These are phyloP conservation scores for Papiliotrema laurentii DNA, from an alignment of 1,284 basidiomycete species.

Conservation along the genomic window DNA sequence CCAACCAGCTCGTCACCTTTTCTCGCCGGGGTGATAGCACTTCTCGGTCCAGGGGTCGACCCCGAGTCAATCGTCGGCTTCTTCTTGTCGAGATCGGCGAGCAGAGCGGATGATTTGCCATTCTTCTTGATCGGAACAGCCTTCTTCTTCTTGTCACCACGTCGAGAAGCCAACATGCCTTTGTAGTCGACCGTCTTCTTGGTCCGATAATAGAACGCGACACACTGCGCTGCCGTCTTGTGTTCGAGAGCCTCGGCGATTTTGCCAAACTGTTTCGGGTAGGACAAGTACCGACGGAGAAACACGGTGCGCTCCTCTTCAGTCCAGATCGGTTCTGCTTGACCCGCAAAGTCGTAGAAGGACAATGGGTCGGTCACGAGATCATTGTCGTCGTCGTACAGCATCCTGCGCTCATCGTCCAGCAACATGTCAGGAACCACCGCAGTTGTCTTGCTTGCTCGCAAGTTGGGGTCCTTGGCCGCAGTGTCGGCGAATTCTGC, in stretches of 20 bases:
- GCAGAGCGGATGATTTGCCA: conserved; percentile 35
- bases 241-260: conserved; percentile 76
- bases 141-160: conserved; percentile 61
- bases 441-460: conserved; percentile 83
- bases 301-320: conserved; percentile 77
- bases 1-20: conserved; percentile 3
- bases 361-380: conserved; percentile 69
- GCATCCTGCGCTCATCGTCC: conserved; percentile 57
- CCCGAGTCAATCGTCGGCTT: conserved; percentile 23
- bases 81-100: conserved; percentile 35
- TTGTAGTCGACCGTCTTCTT: conserved; percentile 90
- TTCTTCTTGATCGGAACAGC: conserved; percentile 46
- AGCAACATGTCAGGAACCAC: conserved; percentile 87
- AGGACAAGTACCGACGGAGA: conserved; percentile 71
- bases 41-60: conserved; percentile 5
- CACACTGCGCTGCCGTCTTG: conserved; percentile 85
- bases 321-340: conserved; percentile 73
- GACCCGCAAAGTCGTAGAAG: conserved; percentile 69
- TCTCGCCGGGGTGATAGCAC: conserved; percentile 10
- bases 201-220: conserved; percentile 90
- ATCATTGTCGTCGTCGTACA: conserved; percentile 79
- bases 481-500: conserved; percentile 88
- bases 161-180: conserved; percentile 48
- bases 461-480: conserved; percentile 80
- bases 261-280: conserved; percentile 81